Evolutionary conservation across 495 filamentous ascomycete genomes (phyloP), one percentile per base, ranked within the genome.

Genomic region (Cudoniella acicularis): DNA sequence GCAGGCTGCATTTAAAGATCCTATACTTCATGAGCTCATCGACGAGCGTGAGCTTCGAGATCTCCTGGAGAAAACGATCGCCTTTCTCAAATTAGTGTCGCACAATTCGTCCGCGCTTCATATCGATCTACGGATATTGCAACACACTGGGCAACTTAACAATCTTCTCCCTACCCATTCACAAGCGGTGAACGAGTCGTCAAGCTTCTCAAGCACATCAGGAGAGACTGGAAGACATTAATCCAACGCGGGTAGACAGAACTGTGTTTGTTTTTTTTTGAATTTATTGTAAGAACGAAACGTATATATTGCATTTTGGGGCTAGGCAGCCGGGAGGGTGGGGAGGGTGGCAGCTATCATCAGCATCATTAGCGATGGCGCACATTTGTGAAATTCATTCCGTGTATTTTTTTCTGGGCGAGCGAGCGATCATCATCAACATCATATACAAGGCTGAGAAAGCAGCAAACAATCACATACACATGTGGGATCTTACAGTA

Each of bases 1-100:
- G 1, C 83, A 90, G 20, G 91, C 93, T 1, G 88, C 86, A 3
- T 93, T 83, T 69, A 70, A 72, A 70, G 81, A 85, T 73, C 82
- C 56, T 49, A 76, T 72, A 27, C 80, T 91, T 0, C 67, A 83
- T 71, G 82, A 72, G 9, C 76, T 81, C 18, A 77, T 93, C 46
- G 66, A 78, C 9, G 67, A 67, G 49, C 66, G 77, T 0, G 66
- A 67, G 2, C 74, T 95, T 2, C 76, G 63, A 23, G 65, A 67
- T 21, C 76, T 88, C 1, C 79, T 86, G 47, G 43, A 60, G 23
- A 82, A 84, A 41, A 96, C 91, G 1, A 91, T 94, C 54, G 67
- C 66, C 1, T 88, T 96, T 62, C 81, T 94, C 50, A 70, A 77
- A 17, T 69, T 78, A 48, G 82, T 84, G 50, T 75, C 78, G 21